A percentile compares a stretch with the other conserved stretches of the same genome.
Conservation (phyloP, 2,329 filamentous ascomycete species). For the Akanthomyces uredinophilus region DNA sequence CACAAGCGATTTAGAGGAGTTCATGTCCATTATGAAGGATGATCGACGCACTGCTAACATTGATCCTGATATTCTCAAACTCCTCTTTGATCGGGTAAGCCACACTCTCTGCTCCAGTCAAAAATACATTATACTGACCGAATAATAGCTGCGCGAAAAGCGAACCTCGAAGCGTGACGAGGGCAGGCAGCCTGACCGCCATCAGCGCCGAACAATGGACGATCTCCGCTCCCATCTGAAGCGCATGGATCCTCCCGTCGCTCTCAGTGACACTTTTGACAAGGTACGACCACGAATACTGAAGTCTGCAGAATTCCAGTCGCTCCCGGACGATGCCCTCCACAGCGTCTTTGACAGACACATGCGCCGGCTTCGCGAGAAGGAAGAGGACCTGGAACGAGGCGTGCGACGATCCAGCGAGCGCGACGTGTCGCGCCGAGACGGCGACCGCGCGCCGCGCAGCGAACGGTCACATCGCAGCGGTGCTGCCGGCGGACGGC, state of each 20-base stretch:
- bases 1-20: slow-evolving; percentile 84
- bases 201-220: slow-evolving; percentile 80
- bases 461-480: slow-evolving; percentile 60
- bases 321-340: slow-evolving; percentile 78
- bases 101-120: not conserved
- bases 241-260: slow-evolving; percentile 79
- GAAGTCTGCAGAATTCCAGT: slow-evolving; percentile 77
- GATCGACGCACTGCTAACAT: slow-evolving; percentile 86
- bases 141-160: slow-evolving; percentile 72
- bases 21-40: slow-evolving; percentile 73
- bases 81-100: slow-evolving; percentile 77
- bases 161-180: slow-evolving; percentile 77
- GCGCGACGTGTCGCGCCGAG: slow-evolving; percentile 54
- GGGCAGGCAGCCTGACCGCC: slow-evolving; percentile 77
- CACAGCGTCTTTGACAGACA: slow-evolving; percentile 86
- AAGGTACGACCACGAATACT: slow-evolving; percentile 75
- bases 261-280: slow-evolving; percentile 78
- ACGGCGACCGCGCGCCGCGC: slow-evolving; percentile 47
- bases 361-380: slow-evolving; percentile 83
- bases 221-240: slow-evolving; percentile 81
- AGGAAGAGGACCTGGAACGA: slow-evolving; percentile 75
- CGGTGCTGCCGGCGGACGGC: slow-evolving; percentile 42
- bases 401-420: slow-evolving; percentile 51
- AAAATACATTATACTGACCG: not conserved
- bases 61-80: slow-evolving; percentile 68